Evolutionary conservation across 2,329 filamentous ascomycete genomes (phyloP).

Genomic region (Aspergillaceae sp.): DNA sequence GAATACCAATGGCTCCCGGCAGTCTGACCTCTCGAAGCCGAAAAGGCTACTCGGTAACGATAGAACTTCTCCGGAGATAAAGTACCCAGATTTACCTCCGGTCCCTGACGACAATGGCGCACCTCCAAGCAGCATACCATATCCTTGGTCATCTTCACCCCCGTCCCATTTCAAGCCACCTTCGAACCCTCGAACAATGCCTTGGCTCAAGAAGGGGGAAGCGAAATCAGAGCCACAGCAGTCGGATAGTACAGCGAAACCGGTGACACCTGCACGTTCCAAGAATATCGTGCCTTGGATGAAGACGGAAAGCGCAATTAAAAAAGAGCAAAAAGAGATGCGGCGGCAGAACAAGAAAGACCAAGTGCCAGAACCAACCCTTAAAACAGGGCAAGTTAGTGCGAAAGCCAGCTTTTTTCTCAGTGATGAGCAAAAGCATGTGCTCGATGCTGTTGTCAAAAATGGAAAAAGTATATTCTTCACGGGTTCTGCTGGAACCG

Average conservation of each 20-base stretch:
- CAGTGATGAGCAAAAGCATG: constrained; percentile 76
- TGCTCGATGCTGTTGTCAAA: constrained; percentile 73
- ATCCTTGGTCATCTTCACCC: constrained; percentile 63
- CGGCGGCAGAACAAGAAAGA: constrained; percentile 50
- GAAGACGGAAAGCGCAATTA: constrained; percentile 62
- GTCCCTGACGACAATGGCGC: constrained; percentile 19
- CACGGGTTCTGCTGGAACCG: constrained; percentile 89
- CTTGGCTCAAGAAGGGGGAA: constrained; percentile 42
- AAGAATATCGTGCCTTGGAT: constrained; percentile 55
- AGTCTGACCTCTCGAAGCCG: neutral
- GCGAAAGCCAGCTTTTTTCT: constrained; percentile 53
- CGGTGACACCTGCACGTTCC: constrained; percentile 39
- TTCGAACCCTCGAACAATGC: constrained; percentile 58
- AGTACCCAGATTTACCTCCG: constrained; percentile 30
- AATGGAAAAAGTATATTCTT: constrained; percentile 88
- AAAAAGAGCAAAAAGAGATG: constrained; percentile 67
- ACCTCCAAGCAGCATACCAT: constrained; percentile 46
- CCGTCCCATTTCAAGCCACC: constrained; percentile 32
- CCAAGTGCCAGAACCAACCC: constrained; percentile 34
- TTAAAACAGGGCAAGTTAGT: constrained; percentile 29
- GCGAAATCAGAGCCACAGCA: constrained; percentile 12
- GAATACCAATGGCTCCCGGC: neutral
- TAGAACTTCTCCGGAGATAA: constrained; percentile 16
- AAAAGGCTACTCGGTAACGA: constrained; percentile 7
- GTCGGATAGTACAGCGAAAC: constrained; percentile 15